Base-by-base conservation (phyloP, 306 rosid genomes). In the Cercis canadensis region DNA sequence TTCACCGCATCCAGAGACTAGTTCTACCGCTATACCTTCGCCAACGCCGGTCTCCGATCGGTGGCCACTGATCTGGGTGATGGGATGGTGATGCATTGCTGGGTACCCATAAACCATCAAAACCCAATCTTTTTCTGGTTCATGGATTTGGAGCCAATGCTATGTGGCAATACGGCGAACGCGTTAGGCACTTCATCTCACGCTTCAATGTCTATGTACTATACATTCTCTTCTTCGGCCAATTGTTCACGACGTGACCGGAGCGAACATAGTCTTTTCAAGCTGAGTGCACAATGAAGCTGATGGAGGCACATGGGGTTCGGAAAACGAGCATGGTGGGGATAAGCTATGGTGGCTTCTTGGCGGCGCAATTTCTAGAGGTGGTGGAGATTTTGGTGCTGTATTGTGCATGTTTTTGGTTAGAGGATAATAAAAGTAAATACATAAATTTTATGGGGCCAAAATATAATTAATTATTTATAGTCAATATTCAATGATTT, bases 81-180 rank as follows among this genome's bases (percentile, higher is more conserved):
- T 5, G 97, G 85, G 52, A 91, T 96, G 40, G 60, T 56, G 57
- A 80, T 91, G 84, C 90, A 87, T 60, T 91, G 89, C 34, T 91
- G 96, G 97, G 72, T 86, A 14, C 1, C 55, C 79, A 36, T 8
- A 72, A 70, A 13, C 75, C 76, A 0, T 32, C 33, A 36, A 85
- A 88, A 6, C 92, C 92, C 3, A 55, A 61, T 2, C 82, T 91
- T 8, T 49, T 91, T 40, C 85, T 91, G 4, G 43, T 91, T 18
- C 97, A 91, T 11, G 97, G 97, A 8, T 88, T 91, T 16, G 97
- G 96, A 8, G 96, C 96, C 57, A 88, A 85, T 1, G 97, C 97
- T 3, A 91, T 83, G 90, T 91, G 95, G 92, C 97, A 91, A 74
- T 88, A 77, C 67, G 84, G 87, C 6, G 90, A 87, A 4, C 85